phyloP scores from a whole-genome alignment of 2,329 filamentous ascomycete species.

The Torrubiella hemipterigena region DNA sequence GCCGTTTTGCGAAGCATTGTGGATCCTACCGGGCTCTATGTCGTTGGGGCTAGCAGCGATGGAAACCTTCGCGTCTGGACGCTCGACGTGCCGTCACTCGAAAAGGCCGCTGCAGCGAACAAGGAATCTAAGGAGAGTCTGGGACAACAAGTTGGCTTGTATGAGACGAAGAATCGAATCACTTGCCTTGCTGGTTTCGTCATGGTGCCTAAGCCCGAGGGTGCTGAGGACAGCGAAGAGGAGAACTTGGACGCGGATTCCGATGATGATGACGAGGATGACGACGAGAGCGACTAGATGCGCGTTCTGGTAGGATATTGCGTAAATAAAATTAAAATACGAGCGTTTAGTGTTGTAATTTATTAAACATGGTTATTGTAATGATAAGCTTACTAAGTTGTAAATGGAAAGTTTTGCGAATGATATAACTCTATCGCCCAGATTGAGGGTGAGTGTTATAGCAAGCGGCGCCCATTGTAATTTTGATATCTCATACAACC shows the following conservation, averaged over 20 bases:
- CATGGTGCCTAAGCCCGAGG: constrained; percentile 60
- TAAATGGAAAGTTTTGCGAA: no score
- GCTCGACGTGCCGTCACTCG: constrained; percentile 32
- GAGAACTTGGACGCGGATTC: constrained; percentile 26
- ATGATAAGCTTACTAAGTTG: no score
- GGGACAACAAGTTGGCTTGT: constrained; percentile 60
- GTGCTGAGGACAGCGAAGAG: constrained; percentile 45
- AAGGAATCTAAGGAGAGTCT: constrained; percentile 27
- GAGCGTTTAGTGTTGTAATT: no score
- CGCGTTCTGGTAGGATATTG: no score
- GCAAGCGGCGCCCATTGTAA: no score
- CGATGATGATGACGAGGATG: constrained; percentile 24
- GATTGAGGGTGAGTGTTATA: no score
- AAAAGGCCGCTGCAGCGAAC: constrained; percentile 22
- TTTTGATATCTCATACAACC: no score
- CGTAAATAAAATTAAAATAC: no score
- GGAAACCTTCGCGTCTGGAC: constrained; percentile 73
- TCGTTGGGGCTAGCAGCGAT: constrained; percentile 73
- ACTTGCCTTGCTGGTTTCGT: constrained; percentile 80
- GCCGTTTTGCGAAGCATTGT: constrained; percentile 40
- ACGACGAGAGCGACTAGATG: constrained; percentile 15
- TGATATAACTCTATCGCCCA: no score
- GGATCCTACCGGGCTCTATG: constrained; percentile 30
- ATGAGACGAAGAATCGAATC: constrained; percentile 78
- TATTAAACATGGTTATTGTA: no score